Conservation (phyloP, 108 stramenopile genomes). For the Bacterosira constricta region DNA sequence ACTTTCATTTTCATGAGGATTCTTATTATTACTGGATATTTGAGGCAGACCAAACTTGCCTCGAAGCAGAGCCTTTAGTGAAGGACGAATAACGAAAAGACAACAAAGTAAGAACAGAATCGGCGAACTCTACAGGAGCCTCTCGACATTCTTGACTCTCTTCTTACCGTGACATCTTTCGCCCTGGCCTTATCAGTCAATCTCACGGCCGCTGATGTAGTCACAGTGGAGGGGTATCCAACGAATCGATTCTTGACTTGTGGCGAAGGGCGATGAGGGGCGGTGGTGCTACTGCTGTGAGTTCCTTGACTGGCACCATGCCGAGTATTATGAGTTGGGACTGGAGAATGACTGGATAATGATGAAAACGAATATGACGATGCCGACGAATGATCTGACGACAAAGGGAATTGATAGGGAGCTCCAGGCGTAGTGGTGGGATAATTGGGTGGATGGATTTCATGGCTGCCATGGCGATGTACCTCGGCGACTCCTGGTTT, state of each 20-base stretch:
- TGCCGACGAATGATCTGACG: constrained; percentile 21
- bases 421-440: constrained; percentile 28
- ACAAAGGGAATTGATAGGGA: constrained; percentile 28
- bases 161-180: constrained; percentile 48
- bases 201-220: constrained; percentile 43
- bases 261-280: not conserved
- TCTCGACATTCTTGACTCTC: no score
- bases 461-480: constrained; percentile 41
- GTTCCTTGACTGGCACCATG: not conserved
- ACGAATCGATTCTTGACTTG: constrained; percentile 12
- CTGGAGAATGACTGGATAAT: constrained; percentile 8
- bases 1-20: not conserved
- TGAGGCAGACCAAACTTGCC: constrained; percentile 53
- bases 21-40: not conserved
- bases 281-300: not conserved
- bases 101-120: no score
- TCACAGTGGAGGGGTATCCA: constrained; percentile 18
- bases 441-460: constrained; percentile 40
- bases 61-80: constrained; percentile 40
- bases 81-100: no score
- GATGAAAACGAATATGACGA: constrained; percentile 33
- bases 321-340: not conserved
- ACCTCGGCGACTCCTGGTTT: not conserved
- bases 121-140: no score
- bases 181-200: constrained; percentile 45